Evolutionary conservation across 1,139 yeast genomes (phyloP).

Genomic region (Yamadazyma blattariae): DNA sequence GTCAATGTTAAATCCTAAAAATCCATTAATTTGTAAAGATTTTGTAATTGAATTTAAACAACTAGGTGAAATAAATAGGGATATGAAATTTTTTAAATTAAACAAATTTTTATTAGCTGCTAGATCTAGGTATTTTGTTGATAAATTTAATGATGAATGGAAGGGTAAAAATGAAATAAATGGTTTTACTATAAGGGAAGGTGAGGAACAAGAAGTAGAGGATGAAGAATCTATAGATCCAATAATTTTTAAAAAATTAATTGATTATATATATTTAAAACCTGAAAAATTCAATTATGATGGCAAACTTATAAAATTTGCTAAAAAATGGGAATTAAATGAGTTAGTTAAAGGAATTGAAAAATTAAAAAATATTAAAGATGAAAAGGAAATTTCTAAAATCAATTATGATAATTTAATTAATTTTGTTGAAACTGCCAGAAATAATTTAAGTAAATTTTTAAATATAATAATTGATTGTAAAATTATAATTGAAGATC

Average conservation of each 20-base stretch:
- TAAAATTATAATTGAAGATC: conserved; percentile 13
- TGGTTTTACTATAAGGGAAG: no score
- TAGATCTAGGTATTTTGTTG: conserved; percentile 28
- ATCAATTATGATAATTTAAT: conserved; percentile 44
- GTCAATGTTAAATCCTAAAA: conserved; percentile 36
- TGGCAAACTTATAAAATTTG: conserved; percentile 5
- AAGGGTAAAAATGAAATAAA: conserved; percentile 15
- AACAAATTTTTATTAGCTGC: conserved; percentile 43
- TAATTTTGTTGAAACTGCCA: conserved; percentile 45
- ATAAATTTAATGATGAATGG: conserved; percentile 27
- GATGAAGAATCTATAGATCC: no score
- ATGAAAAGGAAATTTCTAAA: conserved; percentile 20
- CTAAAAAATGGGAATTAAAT: conserved; percentile 5
- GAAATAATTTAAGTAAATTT: conserved; percentile 41
- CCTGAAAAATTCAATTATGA: conserved; percentile 23
- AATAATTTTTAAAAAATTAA: conserved; percentile 27
- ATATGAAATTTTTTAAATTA: conserved; percentile 20
- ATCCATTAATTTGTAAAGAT: conserved; percentile 33
- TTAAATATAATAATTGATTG: conserved; percentile 37
- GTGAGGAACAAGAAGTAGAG: no score
- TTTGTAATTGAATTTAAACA: conserved; percentile 25
- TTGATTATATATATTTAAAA: conserved; percentile 53
- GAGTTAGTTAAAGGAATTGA: conserved; percentile 3
- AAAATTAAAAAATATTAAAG: conserved; percentile 20
- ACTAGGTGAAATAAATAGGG: conserved; percentile 14